Evolutionary conservation across 345 rosid species (phyloP).

Genomic region (Gossypium stocksii): DNA sequence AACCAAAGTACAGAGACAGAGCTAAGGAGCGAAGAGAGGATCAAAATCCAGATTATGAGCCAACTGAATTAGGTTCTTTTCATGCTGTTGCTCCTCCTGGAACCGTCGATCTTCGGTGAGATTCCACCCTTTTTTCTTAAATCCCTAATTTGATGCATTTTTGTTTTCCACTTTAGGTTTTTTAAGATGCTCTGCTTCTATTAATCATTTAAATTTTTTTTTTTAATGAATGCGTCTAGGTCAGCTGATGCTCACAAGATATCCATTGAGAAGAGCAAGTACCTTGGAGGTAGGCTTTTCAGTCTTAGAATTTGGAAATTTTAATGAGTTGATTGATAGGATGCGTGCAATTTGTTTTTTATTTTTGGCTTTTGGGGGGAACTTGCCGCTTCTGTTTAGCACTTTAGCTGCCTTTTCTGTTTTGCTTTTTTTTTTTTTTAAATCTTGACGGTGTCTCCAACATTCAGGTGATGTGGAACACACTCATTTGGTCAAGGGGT

Average conservation of each 20-base stretch:
- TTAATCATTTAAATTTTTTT: neutral
- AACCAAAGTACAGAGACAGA: conserved; percentile 78
- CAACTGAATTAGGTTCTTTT: conserved; percentile 73
- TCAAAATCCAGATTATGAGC: conserved; percentile 94
- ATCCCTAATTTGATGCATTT: neutral
- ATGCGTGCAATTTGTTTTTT: neutral
- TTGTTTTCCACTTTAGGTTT: neutral
- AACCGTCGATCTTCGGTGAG: conserved; percentile 58
- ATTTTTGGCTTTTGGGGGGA: neutral
- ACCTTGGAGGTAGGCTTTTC: conserved; percentile 73
- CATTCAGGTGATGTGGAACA: conserved; percentile 87
- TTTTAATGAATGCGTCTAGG: conserved; percentile 23
- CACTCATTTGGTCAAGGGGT: conserved; percentile 94
- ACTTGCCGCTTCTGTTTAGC: neutral
- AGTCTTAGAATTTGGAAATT: neutral
- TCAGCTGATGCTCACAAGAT: conserved; percentile 77
- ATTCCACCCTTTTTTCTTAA: neutral
- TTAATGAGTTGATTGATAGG: neutral
- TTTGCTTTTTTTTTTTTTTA: neutral
- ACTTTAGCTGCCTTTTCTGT: neutral
- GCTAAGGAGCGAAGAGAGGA: conserved; percentile 97
- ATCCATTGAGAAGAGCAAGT: conserved; percentile 97
- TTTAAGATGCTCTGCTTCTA: neutral
- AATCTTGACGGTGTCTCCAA: neutral
- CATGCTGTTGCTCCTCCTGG: conserved; percentile 99